Percentiles rank a stretch among this genome's conserved stretches.
These are phyloP conservation scores for Geosmithia putterillii DNA, from an alignment of 2,329 filamentous ascomycete genomes.

Conservation along the genomic window DNA sequence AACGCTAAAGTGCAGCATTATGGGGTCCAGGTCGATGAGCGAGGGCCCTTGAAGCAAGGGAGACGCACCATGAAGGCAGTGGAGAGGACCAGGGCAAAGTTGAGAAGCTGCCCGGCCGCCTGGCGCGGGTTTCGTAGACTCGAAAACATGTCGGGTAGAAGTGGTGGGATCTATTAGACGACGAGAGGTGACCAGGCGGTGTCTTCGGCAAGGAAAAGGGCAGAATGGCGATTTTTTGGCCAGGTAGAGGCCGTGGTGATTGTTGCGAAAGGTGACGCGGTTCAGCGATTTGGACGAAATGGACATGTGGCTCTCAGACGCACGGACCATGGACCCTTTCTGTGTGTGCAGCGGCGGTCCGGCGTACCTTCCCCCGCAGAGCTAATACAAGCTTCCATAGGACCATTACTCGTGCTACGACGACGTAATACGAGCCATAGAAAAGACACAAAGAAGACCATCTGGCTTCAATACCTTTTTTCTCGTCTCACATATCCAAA, in stretches of 20 bases:
- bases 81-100: slow-evolving; percentile 81
- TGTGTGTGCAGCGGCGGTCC: neutral
- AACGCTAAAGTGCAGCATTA: neutral
- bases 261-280: neutral
- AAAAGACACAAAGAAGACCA: too few species aligned
- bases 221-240: neutral
- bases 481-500: too few species aligned
- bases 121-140: slow-evolving; percentile 66
- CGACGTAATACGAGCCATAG: too few species aligned
- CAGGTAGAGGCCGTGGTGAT: neutral
- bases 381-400: neutral
- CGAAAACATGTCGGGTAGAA: slow-evolving; percentile 47
- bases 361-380: neutral
- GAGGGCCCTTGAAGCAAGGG: neutral
- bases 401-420: too few species aligned
- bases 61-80: slow-evolving; percentile 73
- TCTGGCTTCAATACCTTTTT: too few species aligned
- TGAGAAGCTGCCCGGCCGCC: slow-evolving; percentile 69
- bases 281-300: slow-evolving; percentile 1
- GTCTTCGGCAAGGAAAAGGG: neutral
- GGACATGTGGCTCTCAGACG: neutral
- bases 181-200: neutral
- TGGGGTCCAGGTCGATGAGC: neutral
- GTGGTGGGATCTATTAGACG: neutral
- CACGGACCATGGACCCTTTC: neutral